Percentiles rank a stretch among this genome's conserved stretches.
These are phyloP conservation scores for Suhomyces ambrosiae DNA, from an alignment of 1,139 yeast genomes.

Conservation along the genomic window DNA sequence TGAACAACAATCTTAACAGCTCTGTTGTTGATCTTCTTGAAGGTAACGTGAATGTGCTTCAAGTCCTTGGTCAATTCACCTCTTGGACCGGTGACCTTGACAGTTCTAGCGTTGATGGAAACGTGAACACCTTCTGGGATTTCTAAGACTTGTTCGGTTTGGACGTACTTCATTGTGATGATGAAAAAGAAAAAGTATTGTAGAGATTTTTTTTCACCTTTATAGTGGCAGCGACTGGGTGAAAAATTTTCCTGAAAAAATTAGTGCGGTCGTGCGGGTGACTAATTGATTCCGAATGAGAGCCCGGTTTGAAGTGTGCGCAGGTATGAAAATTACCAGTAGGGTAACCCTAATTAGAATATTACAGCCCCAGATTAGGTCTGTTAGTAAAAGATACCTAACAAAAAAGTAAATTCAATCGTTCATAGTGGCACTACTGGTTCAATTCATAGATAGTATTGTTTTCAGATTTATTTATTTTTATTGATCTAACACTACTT, in stretches of 20 bases:
- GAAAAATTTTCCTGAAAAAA: slow-evolving; percentile 13
- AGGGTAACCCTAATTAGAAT: slow-evolving; percentile 6
- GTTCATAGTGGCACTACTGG: background rate
- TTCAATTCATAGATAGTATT: no score
- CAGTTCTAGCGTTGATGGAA: slow-evolving; percentile 85
- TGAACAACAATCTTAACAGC: slow-evolving; percentile 89
- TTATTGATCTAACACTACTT: no score
- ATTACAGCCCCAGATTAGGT: no score
- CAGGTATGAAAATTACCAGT: slow-evolving; percentile 8
- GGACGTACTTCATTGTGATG: slow-evolving; percentile 80
- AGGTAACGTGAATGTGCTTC: slow-evolving; percentile 94
- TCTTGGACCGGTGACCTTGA: slow-evolving; percentile 97
- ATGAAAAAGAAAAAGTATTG: slow-evolving; percentile 12
- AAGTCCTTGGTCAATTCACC: slow-evolving; percentile 91
- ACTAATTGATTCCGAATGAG: background rate
- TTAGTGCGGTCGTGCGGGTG: slow-evolving; percentile 11
- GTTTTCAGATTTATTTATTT: background rate
- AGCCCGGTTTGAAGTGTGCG: slow-evolving; percentile 4
- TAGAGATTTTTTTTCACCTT: slow-evolving; percentile 5
- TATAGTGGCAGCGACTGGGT: slow-evolving; percentile 1
- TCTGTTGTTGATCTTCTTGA: slow-evolving; percentile 69
- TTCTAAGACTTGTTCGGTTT: slow-evolving; percentile 87
- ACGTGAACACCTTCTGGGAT: slow-evolving; percentile 96
- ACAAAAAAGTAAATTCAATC: no score
- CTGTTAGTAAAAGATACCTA: background rate